Base-by-base conservation (phyloP, 2,329 filamentous ascomycete genomes). In the Pseudocercospora macadamiae region DNA sequence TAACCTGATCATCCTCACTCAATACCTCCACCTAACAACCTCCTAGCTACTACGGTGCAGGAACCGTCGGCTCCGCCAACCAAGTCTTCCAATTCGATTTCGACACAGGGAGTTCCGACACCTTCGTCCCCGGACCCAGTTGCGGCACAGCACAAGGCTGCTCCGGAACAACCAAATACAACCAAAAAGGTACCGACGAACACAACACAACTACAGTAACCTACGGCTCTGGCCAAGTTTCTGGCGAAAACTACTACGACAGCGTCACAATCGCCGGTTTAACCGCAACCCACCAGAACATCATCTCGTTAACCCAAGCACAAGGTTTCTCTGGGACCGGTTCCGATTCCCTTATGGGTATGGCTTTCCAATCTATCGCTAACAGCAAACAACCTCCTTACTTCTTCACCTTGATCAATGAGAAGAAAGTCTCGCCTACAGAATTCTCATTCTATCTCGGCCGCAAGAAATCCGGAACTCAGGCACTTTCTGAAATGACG, bases 31-130 rank as follows among this genome's bases (percentile, higher is more conserved):
- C 14, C 37, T 42, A 19, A 54, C 51, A 42, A 19, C 12, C 14
- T 32, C 7, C 18, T n/a, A 51, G 55, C 28, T 62, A 64, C 52
- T 62, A 66, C 36, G 62, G 62, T 18, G 44, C 48, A 12, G 62
- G 62, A 6, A 28, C 51, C 5, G 55, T 66, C 8, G 57, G 59
- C 28, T 42, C 59, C 14, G 57, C 60, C 8, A 55, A 58, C 25
- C 61, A 64, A 56, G 44, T 25, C 26, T 64, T 67, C 51, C 61
- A 61, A 34, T 66, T 66, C 51, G 64, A 68, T 57, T 66, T 68
- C 58, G 66, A 92, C 49, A 68, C 66, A 26, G 66, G 66, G 16
- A 58, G 53, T 30, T 59, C 59, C 36, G 66, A 68, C 47, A 62
- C 59, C 9, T 66, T 68, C 55, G 64, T 67, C 26, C 64, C 65